Conservation (phyloP, 176 grass and related monocot genomes). For the Bonia amplexicaulis region DNA sequence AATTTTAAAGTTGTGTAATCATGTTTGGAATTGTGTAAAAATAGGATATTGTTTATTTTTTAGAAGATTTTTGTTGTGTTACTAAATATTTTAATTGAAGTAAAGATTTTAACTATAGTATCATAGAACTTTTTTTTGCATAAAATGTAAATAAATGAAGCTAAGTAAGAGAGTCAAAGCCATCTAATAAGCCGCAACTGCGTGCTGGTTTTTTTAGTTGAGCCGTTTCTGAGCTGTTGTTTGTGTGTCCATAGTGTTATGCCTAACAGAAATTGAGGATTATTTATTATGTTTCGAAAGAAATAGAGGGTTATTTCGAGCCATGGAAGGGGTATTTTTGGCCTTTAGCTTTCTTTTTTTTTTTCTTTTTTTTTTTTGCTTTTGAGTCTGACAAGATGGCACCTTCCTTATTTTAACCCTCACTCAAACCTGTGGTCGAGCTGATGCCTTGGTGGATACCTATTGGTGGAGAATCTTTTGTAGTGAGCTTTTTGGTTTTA, state of each 20-base stretch:
- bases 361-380: neutral
- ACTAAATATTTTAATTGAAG: neutral
- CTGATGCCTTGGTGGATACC: conserved; percentile 25
- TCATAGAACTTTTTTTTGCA: neutral
- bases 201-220: neutral
- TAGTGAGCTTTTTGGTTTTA: conserved; percentile 13
- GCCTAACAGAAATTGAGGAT: neutral
- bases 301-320: neutral
- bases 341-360: neutral
- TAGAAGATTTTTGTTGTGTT: neutral
- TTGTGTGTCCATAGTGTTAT: neutral
- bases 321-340: neutral
- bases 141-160: neutral
- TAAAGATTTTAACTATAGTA: neutral
- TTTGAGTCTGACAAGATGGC: conserved; percentile 48
- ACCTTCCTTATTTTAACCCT: conserved; percentile 12
- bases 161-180: neutral
- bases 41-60: neutral
- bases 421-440: neutral
- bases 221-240: neutral
- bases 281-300: neutral
- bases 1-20: neutral
- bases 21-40: neutral
- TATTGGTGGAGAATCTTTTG: conserved; percentile 49
- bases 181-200: neutral